phyloP scores from a whole-genome alignment of 768 basidiomycete species.

The Tulasnella sp. region DNA sequence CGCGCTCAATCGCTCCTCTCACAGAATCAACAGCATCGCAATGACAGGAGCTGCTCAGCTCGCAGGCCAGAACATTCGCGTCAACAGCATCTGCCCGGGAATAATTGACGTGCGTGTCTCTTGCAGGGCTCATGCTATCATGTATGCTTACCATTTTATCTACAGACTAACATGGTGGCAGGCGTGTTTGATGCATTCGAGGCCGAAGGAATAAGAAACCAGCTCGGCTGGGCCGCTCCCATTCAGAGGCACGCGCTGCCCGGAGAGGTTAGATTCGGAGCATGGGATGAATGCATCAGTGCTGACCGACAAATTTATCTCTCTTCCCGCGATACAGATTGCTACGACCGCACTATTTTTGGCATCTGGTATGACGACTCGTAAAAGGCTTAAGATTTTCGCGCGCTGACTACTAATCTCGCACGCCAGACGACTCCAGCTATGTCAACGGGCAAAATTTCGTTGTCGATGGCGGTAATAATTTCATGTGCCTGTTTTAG shows the following conservation, averaged over 20 bases:
- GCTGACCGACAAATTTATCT: no score
- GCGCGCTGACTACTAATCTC: not conserved
- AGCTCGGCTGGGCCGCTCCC: slow-evolving; percentile 82
- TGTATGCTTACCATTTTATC: not conserved
- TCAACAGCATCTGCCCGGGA: slow-evolving; percentile 88
- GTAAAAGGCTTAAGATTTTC: no score
- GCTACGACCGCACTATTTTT: slow-evolving; percentile 81
- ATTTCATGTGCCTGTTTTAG: not conserved
- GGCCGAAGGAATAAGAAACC: slow-evolving; percentile 62
- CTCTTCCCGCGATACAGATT: slow-evolving; percentile 46
- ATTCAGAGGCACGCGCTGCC: slow-evolving; percentile 75
- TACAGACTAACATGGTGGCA: slow-evolving; percentile 76
- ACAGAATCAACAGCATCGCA: slow-evolving; percentile 85
- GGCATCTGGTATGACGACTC: slow-evolving; percentile 62
- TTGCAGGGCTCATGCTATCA: not conserved
- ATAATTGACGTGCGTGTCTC: slow-evolving; percentile 57
- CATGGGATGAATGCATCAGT: not conserved
- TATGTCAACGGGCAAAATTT: slow-evolving; percentile 89
- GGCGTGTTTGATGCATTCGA: slow-evolving; percentile 74
- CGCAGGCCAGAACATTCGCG: slow-evolving; percentile 74
- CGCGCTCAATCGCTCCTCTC: not conserved
- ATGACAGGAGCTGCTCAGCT: slow-evolving; percentile 78
- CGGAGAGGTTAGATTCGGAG: slow-evolving; percentile 42
- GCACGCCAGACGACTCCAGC: slow-evolving; percentile 70
- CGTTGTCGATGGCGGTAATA: slow-evolving; percentile 73